Evolutionary conservation across 768 basidiomycete species (phyloP).

Genomic region (Dacryopinax primogenitus): DNA sequence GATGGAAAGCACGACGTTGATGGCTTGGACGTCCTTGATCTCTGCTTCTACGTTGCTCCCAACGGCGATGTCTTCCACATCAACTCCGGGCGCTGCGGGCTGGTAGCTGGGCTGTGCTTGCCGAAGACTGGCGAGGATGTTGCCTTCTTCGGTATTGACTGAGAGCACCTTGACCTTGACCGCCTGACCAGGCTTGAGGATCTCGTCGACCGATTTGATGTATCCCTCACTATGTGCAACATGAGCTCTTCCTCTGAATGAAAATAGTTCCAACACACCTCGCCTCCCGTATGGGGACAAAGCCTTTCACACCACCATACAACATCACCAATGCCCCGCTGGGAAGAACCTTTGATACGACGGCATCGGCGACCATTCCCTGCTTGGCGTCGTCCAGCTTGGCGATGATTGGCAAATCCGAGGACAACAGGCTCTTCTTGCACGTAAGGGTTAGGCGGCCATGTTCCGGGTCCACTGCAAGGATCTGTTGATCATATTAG

Average conservation of each 20-base stretch:
- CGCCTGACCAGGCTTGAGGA: constrained; percentile 68
- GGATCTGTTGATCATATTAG: constrained; percentile 47
- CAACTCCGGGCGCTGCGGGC: constrained; percentile 46
- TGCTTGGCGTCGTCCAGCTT: constrained; percentile 51
- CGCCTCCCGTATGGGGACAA: constrained; percentile 67
- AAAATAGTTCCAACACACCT: constrained; percentile 39
- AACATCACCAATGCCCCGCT: constrained; percentile 78
- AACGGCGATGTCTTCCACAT: constrained; percentile 60
- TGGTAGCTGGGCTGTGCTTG: constrained; percentile 51
- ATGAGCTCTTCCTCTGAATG: not conserved
- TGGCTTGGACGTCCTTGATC: constrained; percentile 71
- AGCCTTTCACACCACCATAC: constrained; percentile 75
- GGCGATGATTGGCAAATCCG: constrained; percentile 56
- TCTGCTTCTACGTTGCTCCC: constrained; percentile 58
- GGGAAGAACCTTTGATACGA: constrained; percentile 69
- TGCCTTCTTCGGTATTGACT: constrained; percentile 43
- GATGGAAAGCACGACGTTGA: constrained; percentile 65
- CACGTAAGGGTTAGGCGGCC: constrained; percentile 77
- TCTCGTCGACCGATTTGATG: constrained; percentile 31
- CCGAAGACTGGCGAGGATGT: constrained; percentile 74
- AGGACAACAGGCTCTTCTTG: constrained; percentile 80
- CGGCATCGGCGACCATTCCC: constrained; percentile 65
- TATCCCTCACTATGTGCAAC: constrained; percentile 45
- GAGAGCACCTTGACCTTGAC: constrained; percentile 69
- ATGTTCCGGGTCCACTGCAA: constrained; percentile 66